These are phyloP conservation scores for Monosporozyma aquatica DNA, from an alignment of 805 yeast species.

Conservation along the genomic window DNA sequence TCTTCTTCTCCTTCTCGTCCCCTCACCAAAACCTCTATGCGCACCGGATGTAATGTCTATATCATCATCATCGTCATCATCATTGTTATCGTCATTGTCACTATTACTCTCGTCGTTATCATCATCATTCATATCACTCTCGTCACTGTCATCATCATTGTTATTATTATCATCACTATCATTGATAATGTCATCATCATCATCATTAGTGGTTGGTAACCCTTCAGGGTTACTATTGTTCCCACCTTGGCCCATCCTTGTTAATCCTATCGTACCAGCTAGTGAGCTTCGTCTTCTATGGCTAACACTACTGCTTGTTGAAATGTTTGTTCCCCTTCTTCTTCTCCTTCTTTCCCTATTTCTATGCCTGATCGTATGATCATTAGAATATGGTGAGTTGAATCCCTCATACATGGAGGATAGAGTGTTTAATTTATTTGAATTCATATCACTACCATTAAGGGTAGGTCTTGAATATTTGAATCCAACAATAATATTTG, in stretches of 20 bases:
- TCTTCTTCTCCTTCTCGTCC: too few species aligned
- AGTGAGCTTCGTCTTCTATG: neutral
- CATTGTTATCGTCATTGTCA: slow-evolving; percentile 1
- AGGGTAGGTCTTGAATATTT: slow-evolving; percentile 10
- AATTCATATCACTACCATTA: too few species aligned
- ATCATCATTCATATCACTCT: neutral
- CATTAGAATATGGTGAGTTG: neutral
- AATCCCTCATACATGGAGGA: neutral
- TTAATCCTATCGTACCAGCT: too few species aligned
- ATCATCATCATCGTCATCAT: neutral
- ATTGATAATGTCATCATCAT: neutral
- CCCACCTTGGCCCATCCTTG: too few species aligned
- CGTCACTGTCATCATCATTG: neutral
- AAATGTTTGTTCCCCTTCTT: neutral
- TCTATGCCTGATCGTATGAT: neutral
- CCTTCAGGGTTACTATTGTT: too few species aligned
- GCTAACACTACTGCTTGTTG: neutral
- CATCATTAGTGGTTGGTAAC: neutral
- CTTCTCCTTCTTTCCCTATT: neutral
- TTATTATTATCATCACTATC: neutral
- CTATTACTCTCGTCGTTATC: slow-evolving; percentile 2
- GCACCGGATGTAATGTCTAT: neutral
- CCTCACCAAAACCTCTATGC: neutral
- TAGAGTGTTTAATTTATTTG: too few species aligned
- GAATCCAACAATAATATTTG: slow-evolving; percentile 26